Conservation (phyloP, 2,329 filamentous ascomycete genomes). For the Bipolaris victoriae region DNA sequence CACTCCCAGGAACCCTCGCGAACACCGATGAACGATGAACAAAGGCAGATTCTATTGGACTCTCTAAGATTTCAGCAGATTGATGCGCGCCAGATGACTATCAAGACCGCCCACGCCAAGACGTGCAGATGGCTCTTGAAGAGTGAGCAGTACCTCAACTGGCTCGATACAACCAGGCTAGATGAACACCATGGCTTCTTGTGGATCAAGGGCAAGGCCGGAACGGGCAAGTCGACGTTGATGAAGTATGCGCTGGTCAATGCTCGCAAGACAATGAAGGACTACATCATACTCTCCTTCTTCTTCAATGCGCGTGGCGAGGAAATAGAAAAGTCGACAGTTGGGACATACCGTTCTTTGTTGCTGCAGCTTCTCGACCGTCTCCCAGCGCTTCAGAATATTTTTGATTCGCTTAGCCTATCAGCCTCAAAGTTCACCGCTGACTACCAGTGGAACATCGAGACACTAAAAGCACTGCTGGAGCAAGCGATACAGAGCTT, state of each 20-base stretch:
- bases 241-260: slow-evolving; percentile 44
- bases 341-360: slow-evolving; percentile 34
- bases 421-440: not conserved
- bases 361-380: slow-evolving; percentile 32
- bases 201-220: slow-evolving; percentile 54
- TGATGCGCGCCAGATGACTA: slow-evolving; percentile 45
- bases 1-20: not conserved
- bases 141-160: slow-evolving; percentile 44
- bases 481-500: slow-evolving; percentile 23
- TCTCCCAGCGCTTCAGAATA: slow-evolving; percentile 14
- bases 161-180: slow-evolving; percentile 43
- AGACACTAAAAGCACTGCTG: slow-evolving; percentile 27
- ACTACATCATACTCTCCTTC: slow-evolving; percentile 19
- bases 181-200: slow-evolving; percentile 50
- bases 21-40: slow-evolving; percentile 1
- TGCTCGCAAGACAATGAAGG: slow-evolving; percentile 16
- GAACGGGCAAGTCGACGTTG: slow-evolving; percentile 53
- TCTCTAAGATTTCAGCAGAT: slow-evolving; percentile 50
- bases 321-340: slow-evolving; percentile 27
- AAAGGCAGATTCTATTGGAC: slow-evolving; percentile 30
- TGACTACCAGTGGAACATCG: slow-evolving; percentile 19
- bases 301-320: slow-evolving; percentile 39
- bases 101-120: slow-evolving; percentile 47
- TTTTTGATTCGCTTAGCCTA: slow-evolving; percentile 10
- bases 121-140: slow-evolving; percentile 54